Evolutionary conservation across 352 stramenopile species (phyloP), one percentile per base, ranked within the genome.

Genomic region (Phytophthora tubulina): DNA sequence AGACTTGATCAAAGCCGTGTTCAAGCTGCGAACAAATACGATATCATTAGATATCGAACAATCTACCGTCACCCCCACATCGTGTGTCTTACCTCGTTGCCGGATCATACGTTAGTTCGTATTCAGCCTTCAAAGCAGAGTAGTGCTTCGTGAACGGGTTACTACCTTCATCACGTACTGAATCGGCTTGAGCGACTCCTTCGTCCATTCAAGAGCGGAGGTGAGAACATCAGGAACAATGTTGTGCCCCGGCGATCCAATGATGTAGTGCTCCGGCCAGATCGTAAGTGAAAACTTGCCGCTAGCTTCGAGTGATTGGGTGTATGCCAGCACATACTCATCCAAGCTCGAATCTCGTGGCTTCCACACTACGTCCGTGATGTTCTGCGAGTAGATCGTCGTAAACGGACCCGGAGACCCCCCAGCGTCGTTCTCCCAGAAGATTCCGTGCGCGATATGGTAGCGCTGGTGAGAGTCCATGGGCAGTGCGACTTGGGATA

Each of bases 141-240:
- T 99, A 99, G 64, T 98, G 96, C 75, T 99, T 96, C 3, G 97
- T 99, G 62, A 96, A 91, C 38, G 88, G 86, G 75, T 99, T 98
- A 67, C 87, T 87, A 27, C 96, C 97, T 74, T 99, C 39, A 91
- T 75, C 1, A 98, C 84, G 63, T 93, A 98, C 54, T 89, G 85
- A 41, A 96, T 90, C 39, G 73, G 72, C 66, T 81, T 80, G 6
- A 75, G 63, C 35, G 74, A 84, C 44, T 80, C 45, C 66, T 84
- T 86, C 15, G 80, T 84, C 95, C 95, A 98, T 27, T 89, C 74
- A 10, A 97, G 67, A 9, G 98, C 80, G 0, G 93, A 92, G 9
- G 79, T 69, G 42, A 90, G 79, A 6, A 99, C 86, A 44, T 76
- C 52, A 14, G 84, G 60, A 10, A 97, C 90, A 3, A 99, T 84